phyloP scores from a whole-genome alignment of 257 asterid species.

The Nemophila menziesii region DNA sequence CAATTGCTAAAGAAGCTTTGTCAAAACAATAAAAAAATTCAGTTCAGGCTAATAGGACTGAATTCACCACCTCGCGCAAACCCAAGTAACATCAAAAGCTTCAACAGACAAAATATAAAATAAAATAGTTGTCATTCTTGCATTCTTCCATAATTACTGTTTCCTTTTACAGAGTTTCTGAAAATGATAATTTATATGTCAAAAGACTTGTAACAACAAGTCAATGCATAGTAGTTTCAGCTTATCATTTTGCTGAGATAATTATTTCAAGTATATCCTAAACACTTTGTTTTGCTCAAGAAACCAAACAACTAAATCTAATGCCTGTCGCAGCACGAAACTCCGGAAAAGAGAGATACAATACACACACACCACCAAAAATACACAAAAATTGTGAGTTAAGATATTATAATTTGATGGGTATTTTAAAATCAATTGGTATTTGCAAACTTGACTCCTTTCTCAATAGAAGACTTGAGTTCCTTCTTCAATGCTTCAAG shows the following conservation, averaged over 20 bases:
- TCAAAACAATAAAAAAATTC: too few relatives aligned
- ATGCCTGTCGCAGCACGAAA: slow-evolving; percentile 1
- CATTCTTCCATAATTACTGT: too few relatives aligned
- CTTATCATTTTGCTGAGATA: background rate
- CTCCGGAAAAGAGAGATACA: background rate
- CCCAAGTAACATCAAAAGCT: too few relatives aligned
- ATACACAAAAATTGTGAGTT: slow-evolving; percentile 29
- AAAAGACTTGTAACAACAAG: too few relatives aligned
- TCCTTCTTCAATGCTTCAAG: slow-evolving; percentile 59
- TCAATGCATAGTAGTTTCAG: too few relatives aligned
- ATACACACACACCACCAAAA: background rate
- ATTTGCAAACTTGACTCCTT: slow-evolving; percentile 55
- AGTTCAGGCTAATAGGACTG: too few relatives aligned
- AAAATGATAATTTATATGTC: too few relatives aligned
- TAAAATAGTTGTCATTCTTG: too few relatives aligned
- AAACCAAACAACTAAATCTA: background rate
- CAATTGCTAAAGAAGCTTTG: too few relatives aligned
- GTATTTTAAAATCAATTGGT: slow-evolving; percentile 13
- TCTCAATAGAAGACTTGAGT: slow-evolving; percentile 56
- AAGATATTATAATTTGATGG: background rate
- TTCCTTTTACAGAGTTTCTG: too few relatives aligned
- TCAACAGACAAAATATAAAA: too few relatives aligned
- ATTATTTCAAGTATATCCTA: slow-evolving; percentile 12
- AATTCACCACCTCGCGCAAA: too few relatives aligned
- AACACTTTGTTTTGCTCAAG: background rate